These are phyloP conservation scores for Mycena maculata DNA, from an alignment of 768 basidiomycete genomes.

Conservation along the genomic window DNA sequence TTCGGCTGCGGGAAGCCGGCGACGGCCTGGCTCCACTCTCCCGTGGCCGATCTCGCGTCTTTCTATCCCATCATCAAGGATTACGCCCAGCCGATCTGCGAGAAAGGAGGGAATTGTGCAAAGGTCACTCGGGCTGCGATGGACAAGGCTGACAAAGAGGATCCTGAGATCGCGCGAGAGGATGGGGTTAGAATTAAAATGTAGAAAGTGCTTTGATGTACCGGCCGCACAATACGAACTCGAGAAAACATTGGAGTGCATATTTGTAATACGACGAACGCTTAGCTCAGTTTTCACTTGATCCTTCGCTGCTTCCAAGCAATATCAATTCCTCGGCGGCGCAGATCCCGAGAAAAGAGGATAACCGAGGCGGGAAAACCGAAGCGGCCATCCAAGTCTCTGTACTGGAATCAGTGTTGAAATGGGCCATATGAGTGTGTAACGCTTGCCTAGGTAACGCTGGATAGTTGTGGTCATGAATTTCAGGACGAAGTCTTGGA, in stretches of 20 bases:
- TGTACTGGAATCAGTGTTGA: background rate
- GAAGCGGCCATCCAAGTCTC: background rate
- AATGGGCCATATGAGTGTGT: background rate
- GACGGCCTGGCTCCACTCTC: conserved; percentile 28
- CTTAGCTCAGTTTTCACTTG: too few relatives aligned
- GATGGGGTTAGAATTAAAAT: conserved; percentile 18
- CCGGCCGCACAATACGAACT: too few relatives aligned
- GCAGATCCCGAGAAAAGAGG: background rate
- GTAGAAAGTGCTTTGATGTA: background rate
- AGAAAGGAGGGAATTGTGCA: conserved; percentile 12
- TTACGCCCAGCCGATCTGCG: conserved; percentile 27
- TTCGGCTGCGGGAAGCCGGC: conserved; percentile 14
- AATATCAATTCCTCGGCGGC: background rate
- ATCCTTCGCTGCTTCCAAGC: too few relatives aligned
- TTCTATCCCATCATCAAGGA: conserved; percentile 29
- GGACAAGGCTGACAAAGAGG: conserved; percentile 18
- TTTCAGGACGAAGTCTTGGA: conserved; percentile 15
- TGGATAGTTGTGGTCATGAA: conserved; percentile 10
- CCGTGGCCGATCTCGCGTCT: conserved; percentile 8
- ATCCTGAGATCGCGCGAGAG: conserved; percentile 14
- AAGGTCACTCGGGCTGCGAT: conserved; percentile 9
- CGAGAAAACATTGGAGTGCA: too few relatives aligned
- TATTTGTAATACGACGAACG: too few relatives aligned
- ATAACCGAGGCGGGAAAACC: background rate
- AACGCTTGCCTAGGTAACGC: too few relatives aligned